Evolutionary conservation across 2,329 filamentous ascomycete species (phyloP).

Genomic region (Cladophialophora psammophila): DNA sequence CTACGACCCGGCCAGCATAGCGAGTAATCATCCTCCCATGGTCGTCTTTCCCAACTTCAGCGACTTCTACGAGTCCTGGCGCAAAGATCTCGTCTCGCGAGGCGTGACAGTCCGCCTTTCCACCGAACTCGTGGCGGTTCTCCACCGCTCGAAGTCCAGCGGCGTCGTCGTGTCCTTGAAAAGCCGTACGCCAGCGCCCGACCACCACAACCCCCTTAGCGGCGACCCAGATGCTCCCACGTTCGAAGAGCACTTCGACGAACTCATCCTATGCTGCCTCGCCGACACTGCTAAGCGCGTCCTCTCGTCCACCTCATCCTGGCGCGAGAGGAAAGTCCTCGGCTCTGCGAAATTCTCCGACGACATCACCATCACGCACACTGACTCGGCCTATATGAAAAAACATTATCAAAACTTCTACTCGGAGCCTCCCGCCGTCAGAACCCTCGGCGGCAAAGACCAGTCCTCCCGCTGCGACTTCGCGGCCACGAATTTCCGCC

Average conservation of each 20-base stretch:
- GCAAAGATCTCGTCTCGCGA: conserved; percentile 57
- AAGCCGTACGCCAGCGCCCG: conserved; percentile 35
- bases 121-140: conserved; percentile 60
- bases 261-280: conserved; percentile 64
- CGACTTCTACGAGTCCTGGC: conserved; percentile 65
- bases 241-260: conserved; percentile 62
- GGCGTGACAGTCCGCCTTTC: conserved; percentile 65
- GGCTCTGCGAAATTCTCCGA: conserved; percentile 72
- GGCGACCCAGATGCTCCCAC: conserved; percentile 42
- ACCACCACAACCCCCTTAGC: conserved; percentile 36
- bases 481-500: conserved; percentile 57
- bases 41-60: conserved; percentile 68
- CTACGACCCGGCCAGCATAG: conserved; percentile 54
- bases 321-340: conserved; percentile 71
- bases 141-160: conserved; percentile 56
- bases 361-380: conserved; percentile 69
- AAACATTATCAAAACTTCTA: conserved; percentile 45
- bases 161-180: conserved; percentile 57
- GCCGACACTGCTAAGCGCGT: conserved; percentile 64
- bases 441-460: conserved; percentile 25
- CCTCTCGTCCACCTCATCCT: conserved; percentile 60
- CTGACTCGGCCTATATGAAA: conserved; percentile 64
- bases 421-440: conserved; percentile 44
- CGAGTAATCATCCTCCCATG: conserved; percentile 63
- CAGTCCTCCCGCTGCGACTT: conserved; percentile 37